Conservation (phyloP, 371 early-diverging fungal species). For the Dentiscutata heterogama region DNA sequence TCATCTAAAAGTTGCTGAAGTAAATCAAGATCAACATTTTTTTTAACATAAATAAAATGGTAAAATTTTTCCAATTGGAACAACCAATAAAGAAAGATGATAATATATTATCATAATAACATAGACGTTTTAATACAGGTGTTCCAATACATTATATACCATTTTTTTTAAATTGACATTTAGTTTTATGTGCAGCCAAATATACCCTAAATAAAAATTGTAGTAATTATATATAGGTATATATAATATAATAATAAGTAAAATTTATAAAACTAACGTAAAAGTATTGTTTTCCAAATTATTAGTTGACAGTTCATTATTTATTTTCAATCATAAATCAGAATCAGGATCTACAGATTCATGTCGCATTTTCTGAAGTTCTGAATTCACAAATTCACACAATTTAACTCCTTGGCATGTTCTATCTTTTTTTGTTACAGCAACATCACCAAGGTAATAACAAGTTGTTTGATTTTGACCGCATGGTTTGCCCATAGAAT, state of each 20-base stretch:
- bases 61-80: background rate
- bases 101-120: no score
- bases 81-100: no score
- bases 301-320: background rate
- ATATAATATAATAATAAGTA: background rate
- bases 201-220: background rate
- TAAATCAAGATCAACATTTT: background rate
- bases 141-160: no score
- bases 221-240: background rate
- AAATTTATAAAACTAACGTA: background rate
- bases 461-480: background rate
- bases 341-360: background rate
- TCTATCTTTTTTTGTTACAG: background rate
- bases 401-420: background rate
- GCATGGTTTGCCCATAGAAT: constrained; percentile 15
- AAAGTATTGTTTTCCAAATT: background rate
- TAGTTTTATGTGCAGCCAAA: background rate
- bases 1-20: background rate
- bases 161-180: background rate
- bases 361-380: background rate
- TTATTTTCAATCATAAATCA: background rate
- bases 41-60: background rate
- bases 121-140: no score
- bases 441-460: background rate
- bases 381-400: background rate